Percentiles rank a stretch among this genome's conserved stretches.
Conservation (phyloP, 148 eudicot genomes). For the Chenopodium quinoa region DNA sequence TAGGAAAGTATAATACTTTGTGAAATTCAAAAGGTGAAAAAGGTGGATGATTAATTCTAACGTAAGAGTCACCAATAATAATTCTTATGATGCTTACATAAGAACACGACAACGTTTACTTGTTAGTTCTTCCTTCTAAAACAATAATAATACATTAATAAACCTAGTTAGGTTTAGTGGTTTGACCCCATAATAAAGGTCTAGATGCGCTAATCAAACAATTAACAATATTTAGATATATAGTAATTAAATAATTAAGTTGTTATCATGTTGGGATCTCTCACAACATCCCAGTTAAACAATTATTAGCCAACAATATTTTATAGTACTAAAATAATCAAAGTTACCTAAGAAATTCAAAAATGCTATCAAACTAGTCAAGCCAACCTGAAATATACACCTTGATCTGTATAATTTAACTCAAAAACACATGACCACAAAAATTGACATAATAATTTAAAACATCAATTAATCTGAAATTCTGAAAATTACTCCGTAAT, state of each 20-base stretch:
- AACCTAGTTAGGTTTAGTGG: not conserved
- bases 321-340: not conserved
- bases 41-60: no score
- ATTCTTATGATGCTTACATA: not conserved
- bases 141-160: no score
- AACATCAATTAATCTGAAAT: no score
- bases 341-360: not conserved
- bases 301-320: no score
- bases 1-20: no score
- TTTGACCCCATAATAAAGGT: not conserved
- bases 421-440: not conserved
- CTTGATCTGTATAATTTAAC: no score
- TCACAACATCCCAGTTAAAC: not conserved
- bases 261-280: not conserved
- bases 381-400: not conserved
- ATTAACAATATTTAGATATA: not conserved
- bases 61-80: not conserved
- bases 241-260: not conserved
- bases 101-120: not conserved
- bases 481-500: no score
- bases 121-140: not conserved
- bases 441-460: no score
- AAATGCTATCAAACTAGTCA: not conserved
- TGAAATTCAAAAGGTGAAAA: no score
- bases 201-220: not conserved